phyloP scores from a whole-genome alignment of 2,329 filamentous ascomycete species.

The Immersiporthe knoxdaviesiana region DNA sequence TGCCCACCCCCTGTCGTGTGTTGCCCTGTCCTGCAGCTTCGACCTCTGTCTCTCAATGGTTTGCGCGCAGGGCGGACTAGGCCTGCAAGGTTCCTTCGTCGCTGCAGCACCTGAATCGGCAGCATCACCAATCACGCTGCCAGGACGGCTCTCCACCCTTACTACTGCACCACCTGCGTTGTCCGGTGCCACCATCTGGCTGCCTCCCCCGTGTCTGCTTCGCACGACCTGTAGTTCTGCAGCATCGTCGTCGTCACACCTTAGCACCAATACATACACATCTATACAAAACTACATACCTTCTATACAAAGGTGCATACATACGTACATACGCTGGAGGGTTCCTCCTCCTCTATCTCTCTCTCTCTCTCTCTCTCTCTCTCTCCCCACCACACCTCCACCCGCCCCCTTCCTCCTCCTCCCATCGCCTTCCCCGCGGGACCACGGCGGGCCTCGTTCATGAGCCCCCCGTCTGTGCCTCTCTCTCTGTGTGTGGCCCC shows the following conservation, averaged over 20 bases:
- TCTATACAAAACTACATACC: background rate
- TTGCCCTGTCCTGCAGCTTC: constrained; percentile 9
- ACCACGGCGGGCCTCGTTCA: constrained; percentile 7
- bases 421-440: background rate
- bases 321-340: background rate
- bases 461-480: background rate
- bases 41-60: constrained; percentile 10
- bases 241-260: constrained; percentile 3
- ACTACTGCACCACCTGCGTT: constrained; percentile 19
- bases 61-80: constrained; percentile 25
- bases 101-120: constrained; percentile 19
- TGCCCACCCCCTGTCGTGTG: constrained; percentile 18
- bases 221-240: constrained; percentile 19
- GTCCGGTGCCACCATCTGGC: constrained; percentile 30
- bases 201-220: constrained; percentile 9
- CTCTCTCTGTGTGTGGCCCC: constrained; percentile 10
- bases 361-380: no score
- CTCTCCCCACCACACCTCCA: no score
- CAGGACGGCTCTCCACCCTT: constrained; percentile 18
- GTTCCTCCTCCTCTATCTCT: background rate
- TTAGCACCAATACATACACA: background rate
- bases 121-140: constrained; percentile 23
- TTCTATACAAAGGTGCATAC: no score
- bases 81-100: constrained; percentile 12
- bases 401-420: background rate